A percentile compares a stretch with the other conserved stretches of the same genome.
Evolutionary conservation across 345 rosid genomes (phyloP).

Genomic region (Citrus medica): DNA sequence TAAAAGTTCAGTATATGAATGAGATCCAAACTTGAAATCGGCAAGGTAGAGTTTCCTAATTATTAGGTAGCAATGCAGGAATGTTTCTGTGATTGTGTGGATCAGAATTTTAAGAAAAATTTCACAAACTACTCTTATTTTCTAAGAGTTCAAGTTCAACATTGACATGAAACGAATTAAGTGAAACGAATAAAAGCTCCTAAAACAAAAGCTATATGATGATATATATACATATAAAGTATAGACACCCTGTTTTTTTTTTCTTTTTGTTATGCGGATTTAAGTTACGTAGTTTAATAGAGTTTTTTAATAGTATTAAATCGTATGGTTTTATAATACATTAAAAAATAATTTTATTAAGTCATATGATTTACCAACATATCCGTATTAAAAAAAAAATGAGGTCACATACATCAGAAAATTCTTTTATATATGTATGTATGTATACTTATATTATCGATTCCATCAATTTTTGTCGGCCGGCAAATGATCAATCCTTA

Average conservation of each 20-base stretch:
- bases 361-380: fast-evolving
- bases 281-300: fast-evolving
- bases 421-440: no score
- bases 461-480: not conserved
- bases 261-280: no score
- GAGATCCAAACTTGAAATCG: no score
- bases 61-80: not conserved
- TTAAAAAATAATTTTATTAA: no score
- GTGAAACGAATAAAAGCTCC: not conserved
- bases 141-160: no score
- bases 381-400: no score
- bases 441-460: fast-evolving
- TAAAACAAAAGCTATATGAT: no score
- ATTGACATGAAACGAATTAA: no score
- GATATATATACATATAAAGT: no score
- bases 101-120: not conserved
- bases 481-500: not conserved
- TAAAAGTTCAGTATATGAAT: no score
- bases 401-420: fast-evolving
- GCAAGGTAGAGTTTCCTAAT: not conserved
- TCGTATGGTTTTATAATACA: fast-evolving
- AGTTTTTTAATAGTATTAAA: no score
- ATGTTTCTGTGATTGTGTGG: not conserved
- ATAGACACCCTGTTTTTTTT: fast-evolving
- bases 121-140: not conserved